A percentile compares a stretch with the other conserved stretches of the same genome.
Evolutionary conservation across 2,329 filamentous ascomycete genomes (phyloP).

Genomic region (Cytospora chrysosperma): DNA sequence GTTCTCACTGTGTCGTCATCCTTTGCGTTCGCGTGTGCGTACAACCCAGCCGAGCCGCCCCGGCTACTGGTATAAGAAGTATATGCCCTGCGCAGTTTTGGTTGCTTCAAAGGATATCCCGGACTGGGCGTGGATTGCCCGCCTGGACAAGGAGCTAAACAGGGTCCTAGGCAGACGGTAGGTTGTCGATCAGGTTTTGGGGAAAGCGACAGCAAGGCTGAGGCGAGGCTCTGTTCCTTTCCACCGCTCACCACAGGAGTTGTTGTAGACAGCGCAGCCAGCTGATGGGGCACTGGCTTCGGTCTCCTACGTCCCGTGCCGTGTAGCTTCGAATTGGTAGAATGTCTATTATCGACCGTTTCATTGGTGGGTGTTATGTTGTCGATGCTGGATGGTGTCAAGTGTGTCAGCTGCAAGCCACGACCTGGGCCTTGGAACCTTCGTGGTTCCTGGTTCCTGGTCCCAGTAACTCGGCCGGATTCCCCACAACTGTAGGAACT

Average conservation of each 20-base stretch:
- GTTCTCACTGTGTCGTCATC: constrained; percentile 13
- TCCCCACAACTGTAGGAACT: constrained; percentile 1
- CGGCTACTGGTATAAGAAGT: neutral
- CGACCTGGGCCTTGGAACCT: neutral
- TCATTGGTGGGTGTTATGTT: neutral
- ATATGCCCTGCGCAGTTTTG: neutral
- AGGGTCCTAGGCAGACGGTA: neutral
- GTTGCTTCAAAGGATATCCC: neutral
- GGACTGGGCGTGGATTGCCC: neutral
- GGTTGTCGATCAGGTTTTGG: neutral
- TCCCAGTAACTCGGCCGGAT: constrained; percentile 4
- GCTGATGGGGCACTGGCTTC: neutral
- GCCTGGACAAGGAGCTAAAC: neutral
- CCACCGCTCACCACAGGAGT: neutral
- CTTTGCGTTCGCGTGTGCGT: neutral
- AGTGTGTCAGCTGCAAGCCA: constrained; percentile 14
- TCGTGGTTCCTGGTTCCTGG: neutral
- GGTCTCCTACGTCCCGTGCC: neutral
- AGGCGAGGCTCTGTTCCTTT: neutral
- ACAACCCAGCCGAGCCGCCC: constrained; percentile 2
- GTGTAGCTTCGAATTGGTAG: neutral
- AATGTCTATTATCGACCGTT: neutral
- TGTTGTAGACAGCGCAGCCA: neutral
- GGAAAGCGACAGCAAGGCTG: constrained; percentile 5
- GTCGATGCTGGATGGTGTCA: neutral